Conservation (phyloP, 1,284 basidiomycete species). For the Heterobasidion annosum region DNA sequence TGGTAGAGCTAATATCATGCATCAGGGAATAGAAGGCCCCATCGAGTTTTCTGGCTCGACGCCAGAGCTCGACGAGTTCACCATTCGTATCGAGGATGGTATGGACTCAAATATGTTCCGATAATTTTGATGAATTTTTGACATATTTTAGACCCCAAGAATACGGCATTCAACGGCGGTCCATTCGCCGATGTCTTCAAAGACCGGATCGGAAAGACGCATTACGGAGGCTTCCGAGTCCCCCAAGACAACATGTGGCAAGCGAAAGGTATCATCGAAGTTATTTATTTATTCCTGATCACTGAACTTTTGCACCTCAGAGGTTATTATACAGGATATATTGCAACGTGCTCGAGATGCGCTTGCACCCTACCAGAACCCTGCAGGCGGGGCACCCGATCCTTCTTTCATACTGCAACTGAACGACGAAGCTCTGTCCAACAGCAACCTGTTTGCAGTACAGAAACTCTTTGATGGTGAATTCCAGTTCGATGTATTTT, state of each 20-base stretch:
- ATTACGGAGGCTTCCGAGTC: conserved; percentile 60
- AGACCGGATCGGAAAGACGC: conserved; percentile 61
- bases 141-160: conserved; percentile 40
- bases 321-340: conserved; percentile 58
- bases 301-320: conserved; percentile 26
- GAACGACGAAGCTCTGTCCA: conserved; percentile 61
- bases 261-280: conserved; percentile 55
- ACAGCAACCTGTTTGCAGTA: conserved; percentile 77
- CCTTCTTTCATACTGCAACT: conserved; percentile 74
- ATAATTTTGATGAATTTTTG: not conserved
- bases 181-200: conserved; percentile 52
- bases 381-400: conserved; percentile 50
- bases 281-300: conserved; percentile 1
- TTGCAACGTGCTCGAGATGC: conserved; percentile 48
- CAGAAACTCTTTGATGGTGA: conserved; percentile 80
- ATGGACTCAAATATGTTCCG: conserved; percentile 9
- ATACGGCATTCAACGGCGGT: conserved; percentile 42
- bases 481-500: conserved; percentile 84
- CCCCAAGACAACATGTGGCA: conserved; percentile 70
- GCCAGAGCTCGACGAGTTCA: conserved; percentile 76
- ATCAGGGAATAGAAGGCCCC: conserved; percentile 63
- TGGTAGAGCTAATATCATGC: not conserved
- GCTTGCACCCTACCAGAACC: conserved; percentile 47
- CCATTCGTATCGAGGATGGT: conserved; percentile 78
- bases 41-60: conserved; percentile 65